phyloP scores from a whole-genome alignment of 331 rosid genomes.

The Quercus tomentella region DNA sequence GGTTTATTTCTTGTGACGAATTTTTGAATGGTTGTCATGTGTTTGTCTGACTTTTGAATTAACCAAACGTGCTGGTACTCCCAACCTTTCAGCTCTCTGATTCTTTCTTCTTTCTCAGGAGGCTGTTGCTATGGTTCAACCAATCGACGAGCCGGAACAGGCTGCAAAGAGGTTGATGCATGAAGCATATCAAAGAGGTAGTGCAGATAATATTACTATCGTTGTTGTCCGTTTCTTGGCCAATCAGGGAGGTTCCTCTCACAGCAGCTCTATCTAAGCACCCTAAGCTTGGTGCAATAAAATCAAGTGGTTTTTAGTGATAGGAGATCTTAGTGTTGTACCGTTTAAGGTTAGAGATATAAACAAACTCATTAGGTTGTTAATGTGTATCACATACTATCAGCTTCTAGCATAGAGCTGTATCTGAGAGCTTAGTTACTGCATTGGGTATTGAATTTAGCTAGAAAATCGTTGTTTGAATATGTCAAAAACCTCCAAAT shows the following conservation, averaged over 20 bases:
- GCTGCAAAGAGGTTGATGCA: slow-evolving; percentile 78
- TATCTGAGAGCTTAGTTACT: slow-evolving; percentile 22
- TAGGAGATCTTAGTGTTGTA: slow-evolving; percentile 42
- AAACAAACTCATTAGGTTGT: slow-evolving; percentile 23
- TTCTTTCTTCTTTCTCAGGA: slow-evolving; percentile 46
- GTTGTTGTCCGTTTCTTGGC: slow-evolving; percentile 88
- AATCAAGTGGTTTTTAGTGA: slow-evolving; percentile 20
- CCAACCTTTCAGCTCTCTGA: not conserved
- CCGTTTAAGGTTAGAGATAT: slow-evolving; percentile 27
- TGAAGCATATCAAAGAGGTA: slow-evolving; percentile 86
- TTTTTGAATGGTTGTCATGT: not conserved
- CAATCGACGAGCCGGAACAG: slow-evolving; percentile 73
- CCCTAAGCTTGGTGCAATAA: slow-evolving; percentile 18
- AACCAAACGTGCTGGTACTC: not conserved
- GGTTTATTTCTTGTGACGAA: not conserved
- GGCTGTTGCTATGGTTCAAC: slow-evolving; percentile 77
- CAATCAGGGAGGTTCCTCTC: slow-evolving; percentile 57
- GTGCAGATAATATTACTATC: slow-evolving; percentile 88
- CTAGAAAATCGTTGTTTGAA: slow-evolving; percentile 23
- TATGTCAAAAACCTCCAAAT: slow-evolving; percentile 25
- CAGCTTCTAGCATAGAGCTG: slow-evolving; percentile 31
- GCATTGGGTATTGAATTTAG: slow-evolving; percentile 23
- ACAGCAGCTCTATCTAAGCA: slow-evolving; percentile 34
- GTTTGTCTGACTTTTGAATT: not conserved
- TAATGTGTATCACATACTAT: not conserved